These are phyloP conservation scores for Penicillium sp. DNA, from an alignment of 2,329 filamentous ascomycete species.

Conservation along the genomic window DNA sequence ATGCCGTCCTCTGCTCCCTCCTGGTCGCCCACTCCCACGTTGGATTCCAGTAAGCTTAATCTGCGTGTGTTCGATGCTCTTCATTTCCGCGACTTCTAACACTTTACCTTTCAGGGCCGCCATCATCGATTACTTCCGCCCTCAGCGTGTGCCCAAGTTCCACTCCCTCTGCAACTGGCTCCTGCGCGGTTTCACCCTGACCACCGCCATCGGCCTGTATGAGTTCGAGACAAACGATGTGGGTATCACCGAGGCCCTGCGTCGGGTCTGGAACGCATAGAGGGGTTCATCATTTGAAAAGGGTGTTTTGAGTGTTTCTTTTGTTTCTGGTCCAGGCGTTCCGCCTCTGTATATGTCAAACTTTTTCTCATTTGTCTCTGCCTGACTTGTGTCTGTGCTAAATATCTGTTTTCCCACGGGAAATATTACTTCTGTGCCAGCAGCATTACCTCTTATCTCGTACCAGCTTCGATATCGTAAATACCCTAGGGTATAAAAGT, in stretches of 20 bases:
- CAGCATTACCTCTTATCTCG: neutral
- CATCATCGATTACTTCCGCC: constrained; percentile 90
- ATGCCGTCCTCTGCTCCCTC: constrained; percentile 81
- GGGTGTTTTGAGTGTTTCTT: constrained; percentile 29
- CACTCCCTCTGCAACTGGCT: constrained; percentile 74
- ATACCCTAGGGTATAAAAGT: neutral
- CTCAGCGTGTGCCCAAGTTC: constrained; percentile 67
- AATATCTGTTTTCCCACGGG: constrained; percentile 19
- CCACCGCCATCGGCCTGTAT: constrained; percentile 87
- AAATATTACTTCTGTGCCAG: constrained; percentile 18
- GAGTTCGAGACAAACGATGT: constrained; percentile 99
- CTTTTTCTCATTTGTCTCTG: constrained; percentile 29
- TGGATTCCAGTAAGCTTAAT: constrained; percentile 77
- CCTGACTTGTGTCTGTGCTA: constrained; percentile 18
- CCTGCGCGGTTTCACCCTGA: constrained; percentile 76
- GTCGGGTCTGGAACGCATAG: constrained; percentile 82
- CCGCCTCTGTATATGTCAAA: constrained; percentile 40
- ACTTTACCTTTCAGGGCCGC: constrained; percentile 55
- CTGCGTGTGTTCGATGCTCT: neutral
- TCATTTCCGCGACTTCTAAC: constrained; percentile 18
- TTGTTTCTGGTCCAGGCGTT: constrained; percentile 36
- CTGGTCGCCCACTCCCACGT: constrained; percentile 93
- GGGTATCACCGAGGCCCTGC: constrained; percentile 85
- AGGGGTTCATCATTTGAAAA: constrained; percentile 27
- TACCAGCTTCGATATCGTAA: neutral